Evolutionary conservation across 1,284 basidiomycete species (phyloP), one percentile per base, ranked within the genome.

Genomic region (Papiliotrema nemorosa): DNA sequence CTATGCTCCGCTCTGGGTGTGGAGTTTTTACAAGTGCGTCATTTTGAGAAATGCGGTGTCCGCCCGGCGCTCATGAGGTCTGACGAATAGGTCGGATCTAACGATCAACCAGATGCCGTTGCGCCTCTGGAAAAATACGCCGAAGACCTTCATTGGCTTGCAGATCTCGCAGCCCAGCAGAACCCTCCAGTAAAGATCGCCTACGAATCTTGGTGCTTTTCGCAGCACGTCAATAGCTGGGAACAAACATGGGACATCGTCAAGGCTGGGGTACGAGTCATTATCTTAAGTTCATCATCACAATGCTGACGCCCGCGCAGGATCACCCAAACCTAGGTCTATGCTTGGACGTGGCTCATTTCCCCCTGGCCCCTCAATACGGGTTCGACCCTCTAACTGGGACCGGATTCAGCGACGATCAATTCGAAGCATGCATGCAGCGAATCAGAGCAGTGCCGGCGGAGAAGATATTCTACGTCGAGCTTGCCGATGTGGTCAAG

Each of bases 141-240:
- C 1, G 34, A 34, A 13, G 61, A 63, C 33, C 14, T 63, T 38
- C 40, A 39, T 24, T 60, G 52, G 50, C 41, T 63, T 2, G 61
- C 54, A 1, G 57, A 60, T 14, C 31, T 55, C 5, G 58, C 31
- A 0, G 42, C 52, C 4, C 40, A 29, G 16, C 47, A 47, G 20
- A 29, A 37, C 5, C 54, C 42, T 3, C 49, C 46, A 2, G 52
- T 58, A 27, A 60, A 58, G 44, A 57, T 63, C 29, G 54, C 60
- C 0, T 60, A 60, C 46, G 61, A 63, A 44, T 20, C 26, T 14
- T 63, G 61, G 61, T 59, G 58, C 37, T 59, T 59, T 44, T 51
- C 53, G 3, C 31, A 18, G 9, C 47, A 45, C n/a, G 33, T 50
- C 25, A 27, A 36, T 24, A 39, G 38, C 16, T 58, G 53, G 49